phyloP scores from a whole-genome alignment of 306 rosid species.

The Acacia crassicarpa region DNA sequence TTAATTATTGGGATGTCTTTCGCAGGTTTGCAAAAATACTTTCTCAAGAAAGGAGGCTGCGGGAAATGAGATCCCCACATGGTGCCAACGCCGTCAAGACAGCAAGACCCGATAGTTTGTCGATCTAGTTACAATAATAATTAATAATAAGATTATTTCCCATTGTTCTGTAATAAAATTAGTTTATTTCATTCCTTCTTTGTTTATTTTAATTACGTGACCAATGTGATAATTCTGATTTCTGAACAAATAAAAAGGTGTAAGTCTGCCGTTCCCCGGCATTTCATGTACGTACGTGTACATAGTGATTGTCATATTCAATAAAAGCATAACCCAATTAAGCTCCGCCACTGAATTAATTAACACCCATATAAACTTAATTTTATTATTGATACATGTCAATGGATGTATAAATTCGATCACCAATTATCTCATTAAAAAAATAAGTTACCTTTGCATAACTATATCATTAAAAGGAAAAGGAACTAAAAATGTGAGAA shows the following conservation, averaged over 20 bases:
- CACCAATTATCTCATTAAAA: background rate
- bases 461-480: no score
- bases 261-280: background rate
- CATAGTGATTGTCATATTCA: background rate
- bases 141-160: background rate
- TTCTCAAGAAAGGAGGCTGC: slow-evolving; percentile 57
- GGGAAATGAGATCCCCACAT: slow-evolving; percentile 58
- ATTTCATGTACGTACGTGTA: background rate
- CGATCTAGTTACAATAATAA: background rate
- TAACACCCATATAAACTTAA: no score
- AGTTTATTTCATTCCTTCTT: background rate
- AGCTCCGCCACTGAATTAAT: no score
- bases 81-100: slow-evolving; percentile 7
- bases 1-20: background rate
- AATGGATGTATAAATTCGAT: background rate
- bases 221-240: background rate
- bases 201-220: background rate
- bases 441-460: background rate
- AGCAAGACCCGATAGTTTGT: background rate
- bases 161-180: background rate
- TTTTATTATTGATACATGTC: background rate
- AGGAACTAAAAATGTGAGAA: background rate
- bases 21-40: slow-evolving; percentile 60
- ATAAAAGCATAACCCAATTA: background rate
- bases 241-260: background rate